A percentile compares a stretch with the other conserved stretches of the same genome.
Conservation (phyloP, 305 asterid genomes). For the Fraxinus ornus region DNA sequence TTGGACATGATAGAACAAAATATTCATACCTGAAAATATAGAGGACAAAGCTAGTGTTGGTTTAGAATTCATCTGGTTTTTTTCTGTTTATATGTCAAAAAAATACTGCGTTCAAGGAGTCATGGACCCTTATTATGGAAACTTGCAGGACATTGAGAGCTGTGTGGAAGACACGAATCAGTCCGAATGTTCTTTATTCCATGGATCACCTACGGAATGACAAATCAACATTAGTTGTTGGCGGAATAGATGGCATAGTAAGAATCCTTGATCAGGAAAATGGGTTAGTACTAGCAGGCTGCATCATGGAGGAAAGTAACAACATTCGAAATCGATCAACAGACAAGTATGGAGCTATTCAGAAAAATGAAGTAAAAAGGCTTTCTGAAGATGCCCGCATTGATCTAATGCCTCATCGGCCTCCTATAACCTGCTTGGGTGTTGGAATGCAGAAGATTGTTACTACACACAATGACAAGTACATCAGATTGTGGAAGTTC, state of each 20-base stretch:
- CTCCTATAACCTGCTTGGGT: conserved; percentile 71
- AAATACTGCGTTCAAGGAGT: background rate
- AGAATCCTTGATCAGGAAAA: conserved; percentile 68
- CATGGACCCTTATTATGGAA: background rate
- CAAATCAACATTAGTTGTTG: conserved; percentile 64
- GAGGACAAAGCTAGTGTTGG: background rate
- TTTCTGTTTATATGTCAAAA: background rate
- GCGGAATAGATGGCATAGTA: conserved; percentile 91
- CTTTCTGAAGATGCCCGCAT: conserved; percentile 56
- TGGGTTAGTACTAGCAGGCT: conserved; percentile 64
- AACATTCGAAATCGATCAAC: conserved; percentile 28
- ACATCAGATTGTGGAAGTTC: conserved; percentile 77
- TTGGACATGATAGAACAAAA: background rate
- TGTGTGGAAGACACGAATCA: conserved; percentile 66
- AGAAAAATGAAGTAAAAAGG: conserved; percentile 48
- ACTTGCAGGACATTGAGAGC: conserved; percentile 48
- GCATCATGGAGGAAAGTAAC: conserved; percentile 51
- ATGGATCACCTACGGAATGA: conserved; percentile 67
- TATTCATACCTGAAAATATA: background rate
- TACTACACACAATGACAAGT: conserved; percentile 57
- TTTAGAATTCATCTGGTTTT: background rate
- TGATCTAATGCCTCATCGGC: conserved; percentile 61
- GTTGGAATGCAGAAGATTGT: conserved; percentile 94
- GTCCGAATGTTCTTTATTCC: conserved; percentile 70
- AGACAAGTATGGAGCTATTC: conserved; percentile 29